These are phyloP conservation scores for Trichophyton schoenleinii DNA, from an alignment of 2,329 filamentous ascomycete species.

Conservation along the genomic window DNA sequence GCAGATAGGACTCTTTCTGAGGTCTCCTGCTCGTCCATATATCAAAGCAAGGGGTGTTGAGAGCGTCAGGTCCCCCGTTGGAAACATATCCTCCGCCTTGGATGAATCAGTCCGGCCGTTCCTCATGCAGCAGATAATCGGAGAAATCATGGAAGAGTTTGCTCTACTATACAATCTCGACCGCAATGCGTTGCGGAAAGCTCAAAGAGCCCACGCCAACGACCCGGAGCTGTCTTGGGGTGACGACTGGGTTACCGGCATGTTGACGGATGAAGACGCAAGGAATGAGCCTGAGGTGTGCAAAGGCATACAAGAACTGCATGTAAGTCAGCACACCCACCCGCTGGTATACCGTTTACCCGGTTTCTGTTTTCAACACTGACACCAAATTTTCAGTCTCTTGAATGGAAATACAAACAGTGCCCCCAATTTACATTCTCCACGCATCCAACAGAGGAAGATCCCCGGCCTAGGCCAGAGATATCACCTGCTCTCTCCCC, in stretches of 20 bases:
- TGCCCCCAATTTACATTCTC: conserved; percentile 72
- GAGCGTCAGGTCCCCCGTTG: conserved; percentile 74
- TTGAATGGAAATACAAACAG: conserved; percentile 66
- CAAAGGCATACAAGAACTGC: conserved; percentile 47
- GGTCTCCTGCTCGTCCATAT: conserved; percentile 63
- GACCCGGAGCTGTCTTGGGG: conserved; percentile 24
- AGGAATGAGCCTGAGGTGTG: conserved; percentile 41
- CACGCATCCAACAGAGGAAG: conserved; percentile 46
- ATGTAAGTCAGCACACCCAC: conserved; percentile 32
- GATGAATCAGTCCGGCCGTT: conserved; percentile 34
- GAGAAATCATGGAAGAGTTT: conserved; percentile 54
- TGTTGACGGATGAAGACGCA: conserved; percentile 40
- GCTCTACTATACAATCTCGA: conserved; percentile 47
- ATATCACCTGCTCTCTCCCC: conserved; percentile 38
- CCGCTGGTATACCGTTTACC: not conserved
- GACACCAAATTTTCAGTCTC: conserved; percentile 21
- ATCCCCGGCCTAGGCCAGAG: conserved; percentile 44
- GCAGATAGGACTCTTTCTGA: conserved; percentile 56
- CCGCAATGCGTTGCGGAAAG: conserved; percentile 23
- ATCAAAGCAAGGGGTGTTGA: conserved; percentile 77
- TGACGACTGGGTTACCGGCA: conserved; percentile 27
- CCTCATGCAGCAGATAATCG: conserved; percentile 36
- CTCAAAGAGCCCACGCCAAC: conserved; percentile 23
- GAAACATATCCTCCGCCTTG: conserved; percentile 56
- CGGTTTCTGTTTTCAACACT: not conserved